Percentiles rank a stretch among this genome's conserved stretches.
These are phyloP conservation scores for Malassezia caprae DNA, from an alignment of 1,284 basidiomycete species.

Conservation along the genomic window DNA sequence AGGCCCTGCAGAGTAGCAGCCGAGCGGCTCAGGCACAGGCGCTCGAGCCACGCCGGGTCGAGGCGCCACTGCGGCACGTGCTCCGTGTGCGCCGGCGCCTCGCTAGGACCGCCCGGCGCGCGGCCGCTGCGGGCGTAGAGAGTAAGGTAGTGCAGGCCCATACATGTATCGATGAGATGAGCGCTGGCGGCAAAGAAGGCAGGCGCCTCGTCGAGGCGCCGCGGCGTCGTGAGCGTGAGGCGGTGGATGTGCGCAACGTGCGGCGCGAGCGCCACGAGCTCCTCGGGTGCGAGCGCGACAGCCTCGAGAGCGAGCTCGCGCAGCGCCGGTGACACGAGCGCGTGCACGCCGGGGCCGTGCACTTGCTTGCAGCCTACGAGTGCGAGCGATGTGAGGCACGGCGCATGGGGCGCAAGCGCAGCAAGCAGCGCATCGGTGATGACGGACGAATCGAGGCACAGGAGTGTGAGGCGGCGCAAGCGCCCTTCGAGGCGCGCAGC, in stretches of 20 bases:
- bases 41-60: conserved; percentile 18
- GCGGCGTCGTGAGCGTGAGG: conserved; percentile 29
- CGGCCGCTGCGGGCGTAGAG: conserved; percentile 14
- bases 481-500: background rate
- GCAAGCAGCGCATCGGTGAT: conserved; percentile 27
- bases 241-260: background rate
- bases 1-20: conserved; percentile 21
- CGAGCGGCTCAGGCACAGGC: conserved; percentile 20
- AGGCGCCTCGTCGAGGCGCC: background rate
- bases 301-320: conserved; percentile 35
- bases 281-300: conserved; percentile 12
- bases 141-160: background rate
- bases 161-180: background rate
- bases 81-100: background rate
- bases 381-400: conserved; percentile 23
- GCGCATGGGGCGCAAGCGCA: conserved; percentile 18
- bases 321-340: conserved; percentile 22
- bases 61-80: background rate
- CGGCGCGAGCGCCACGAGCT: background rate
- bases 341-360: conserved; percentile 24
- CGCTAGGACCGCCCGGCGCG: conserved; percentile 1
- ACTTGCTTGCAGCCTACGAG: conserved; percentile 38
- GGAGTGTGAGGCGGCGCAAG: conserved; percentile 19
- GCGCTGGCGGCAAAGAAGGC: background rate
- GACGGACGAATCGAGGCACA: conserved; percentile 30